phyloP scores from a whole-genome alignment of 805 yeast species.

The Candida cerambycidarum region DNA sequence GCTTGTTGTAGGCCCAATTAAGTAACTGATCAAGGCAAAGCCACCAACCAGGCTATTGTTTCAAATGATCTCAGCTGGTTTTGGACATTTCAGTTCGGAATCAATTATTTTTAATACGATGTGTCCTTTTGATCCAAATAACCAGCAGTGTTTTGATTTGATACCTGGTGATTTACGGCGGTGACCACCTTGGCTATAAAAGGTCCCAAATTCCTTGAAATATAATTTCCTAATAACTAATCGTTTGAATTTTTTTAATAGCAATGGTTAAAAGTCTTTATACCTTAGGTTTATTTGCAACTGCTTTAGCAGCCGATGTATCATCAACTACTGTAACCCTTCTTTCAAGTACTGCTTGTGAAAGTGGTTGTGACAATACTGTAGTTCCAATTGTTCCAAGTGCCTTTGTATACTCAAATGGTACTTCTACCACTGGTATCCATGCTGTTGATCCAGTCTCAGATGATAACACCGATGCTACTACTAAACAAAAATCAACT shows the following conservation, averaged over 20 bases:
- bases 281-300: slow-evolving; percentile 17
- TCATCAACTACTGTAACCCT: slow-evolving; percentile 24
- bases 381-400: slow-evolving; percentile 19
- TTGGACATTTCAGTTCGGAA: slow-evolving; percentile 1
- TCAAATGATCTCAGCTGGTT: slow-evolving; percentile 7
- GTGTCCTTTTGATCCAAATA: slow-evolving; percentile 1
- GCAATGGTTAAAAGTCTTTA: slow-evolving; percentile 9
- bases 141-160: slow-evolving; percentile 7
- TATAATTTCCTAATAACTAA: no score
- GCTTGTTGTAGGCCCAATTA: slow-evolving; percentile 1
- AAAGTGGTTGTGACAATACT: slow-evolving; percentile 6
- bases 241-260: neutral
- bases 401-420: slow-evolving; percentile 21
- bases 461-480: slow-evolving; percentile 7
- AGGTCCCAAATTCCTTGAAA: neutral
- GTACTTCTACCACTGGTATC: slow-evolving; percentile 10
- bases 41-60: neutral
- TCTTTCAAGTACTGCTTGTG: slow-evolving; percentile 13
- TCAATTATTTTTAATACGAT: neutral
- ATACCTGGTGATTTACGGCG: neutral
- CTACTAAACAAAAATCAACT: slow-evolving; percentile 12
- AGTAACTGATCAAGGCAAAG: neutral
- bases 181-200: neutral
- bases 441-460: slow-evolving; percentile 1
- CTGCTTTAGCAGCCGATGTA: slow-evolving; percentile 21